A percentile compares a stretch with the other conserved stretches of the same genome.
phyloP scores from a whole-genome alignment of 176 grass and related monocot genomes.

The Eleusine coracana region DNA sequence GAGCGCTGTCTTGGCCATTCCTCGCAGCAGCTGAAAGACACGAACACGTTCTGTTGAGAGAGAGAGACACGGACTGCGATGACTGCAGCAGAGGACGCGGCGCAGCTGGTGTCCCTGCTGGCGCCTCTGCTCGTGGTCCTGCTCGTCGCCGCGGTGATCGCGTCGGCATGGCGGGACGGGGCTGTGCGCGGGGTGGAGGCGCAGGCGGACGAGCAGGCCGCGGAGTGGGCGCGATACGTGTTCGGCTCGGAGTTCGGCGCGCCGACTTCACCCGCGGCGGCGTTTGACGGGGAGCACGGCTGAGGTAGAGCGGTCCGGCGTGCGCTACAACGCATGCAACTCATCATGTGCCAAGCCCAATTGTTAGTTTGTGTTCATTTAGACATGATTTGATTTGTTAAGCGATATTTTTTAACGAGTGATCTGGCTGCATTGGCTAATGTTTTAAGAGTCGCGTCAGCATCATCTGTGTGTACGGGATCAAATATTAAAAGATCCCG shows the following conservation, averaged over 20 bases:
- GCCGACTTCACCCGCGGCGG: background rate
- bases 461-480: background rate
- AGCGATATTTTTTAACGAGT: background rate
- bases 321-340: background rate
- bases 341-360: background rate
- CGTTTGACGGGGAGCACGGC: background rate
- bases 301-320: background rate
- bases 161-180: conserved; percentile 20
- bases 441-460: background rate
- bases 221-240: conserved; percentile 58
- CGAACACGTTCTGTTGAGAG: background rate
- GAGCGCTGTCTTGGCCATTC: background rate
- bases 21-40: background rate
- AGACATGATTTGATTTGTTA: background rate
- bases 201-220: conserved; percentile 41
- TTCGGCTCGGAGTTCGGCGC: conserved; percentile 46
- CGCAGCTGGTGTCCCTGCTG: conserved; percentile 37
- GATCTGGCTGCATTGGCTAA: background rate
- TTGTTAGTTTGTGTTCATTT: background rate
- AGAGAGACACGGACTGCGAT: background rate
- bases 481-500: background rate
- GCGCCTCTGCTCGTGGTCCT: conserved; percentile 57
- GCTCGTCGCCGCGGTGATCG: conserved; percentile 50
- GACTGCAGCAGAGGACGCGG: conserved; percentile 25
- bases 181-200: conserved; percentile 28